Base-by-base conservation (phyloP, 768 basidiomycete genomes). In the Rhizopogon salebrosus region DNA sequence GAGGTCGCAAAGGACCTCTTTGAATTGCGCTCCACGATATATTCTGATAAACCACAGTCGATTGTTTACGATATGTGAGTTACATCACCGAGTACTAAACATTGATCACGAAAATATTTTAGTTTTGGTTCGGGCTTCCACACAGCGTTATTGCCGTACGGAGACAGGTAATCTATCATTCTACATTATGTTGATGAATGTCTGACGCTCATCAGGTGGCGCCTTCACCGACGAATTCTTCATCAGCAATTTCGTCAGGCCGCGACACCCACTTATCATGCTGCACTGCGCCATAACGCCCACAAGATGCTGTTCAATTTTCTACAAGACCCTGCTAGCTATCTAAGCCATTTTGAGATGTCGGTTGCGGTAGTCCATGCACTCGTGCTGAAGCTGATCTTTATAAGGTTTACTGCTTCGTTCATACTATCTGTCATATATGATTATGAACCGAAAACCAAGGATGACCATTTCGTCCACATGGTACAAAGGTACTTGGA, bases 91-190 rank as follows among this genome's bases (percentile, higher is more conserved):
- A 1, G 16, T 18, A 29, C 36, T 41, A 14, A 10, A 14, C 11
- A 23, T 14, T 14, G 18, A 35, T 29, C n/a, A 6, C 13, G 23
- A 29, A 39, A 34, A 27, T 18, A 23, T 13, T 14, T 9, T 34
- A 58, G 57, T 9, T 55, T 58, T 26, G 54, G 57, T 14, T 35
- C 52, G 37, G 54, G 54, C 29, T 58, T 55, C 49, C 42, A 40
- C 29, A 55, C 54, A 7, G 41, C 48, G 4, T 18, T 51, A 24
- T 37, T 63, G 35, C 54, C 55, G 3, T 61, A 63, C 38, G 60
- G 62, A 9, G 51, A 57, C 16, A 31, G 31, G 31, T 31, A 31
- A 13, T n/a, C n/a, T n/a, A n/a, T n/a, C n/a, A n/a, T n/a, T n/a
- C n/a, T n/a, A n/a, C n/a, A n/a, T n/a, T n/a, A 29, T 29, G 1